A percentile compares a stretch with the other conserved stretches of the same genome.
phyloP scores from a whole-genome alignment of 306 rosid genomes.

The Crotalaria pallida region DNA sequence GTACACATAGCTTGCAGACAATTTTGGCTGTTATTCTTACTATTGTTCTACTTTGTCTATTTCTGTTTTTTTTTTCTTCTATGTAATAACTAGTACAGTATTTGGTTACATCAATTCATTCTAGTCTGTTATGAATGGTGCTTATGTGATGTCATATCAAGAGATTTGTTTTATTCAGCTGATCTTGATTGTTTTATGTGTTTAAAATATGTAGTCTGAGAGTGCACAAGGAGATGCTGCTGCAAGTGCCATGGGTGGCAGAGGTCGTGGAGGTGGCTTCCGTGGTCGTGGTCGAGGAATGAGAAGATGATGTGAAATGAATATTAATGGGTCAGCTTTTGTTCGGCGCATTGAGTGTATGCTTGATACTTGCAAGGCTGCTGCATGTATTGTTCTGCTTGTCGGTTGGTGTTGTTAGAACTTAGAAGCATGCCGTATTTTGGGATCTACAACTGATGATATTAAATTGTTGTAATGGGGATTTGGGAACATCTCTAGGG shows the following conservation, averaged over 20 bases:
- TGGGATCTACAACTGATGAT: constrained; percentile 1
- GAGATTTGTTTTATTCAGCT: not conserved
- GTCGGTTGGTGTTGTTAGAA: constrained; percentile 11
- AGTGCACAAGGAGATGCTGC: constrained; percentile 99
- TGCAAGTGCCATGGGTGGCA: constrained; percentile 95
- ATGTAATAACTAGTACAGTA: not conserved
- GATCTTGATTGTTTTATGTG: constrained; percentile 6
- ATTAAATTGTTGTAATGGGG: constrained; percentile 20
- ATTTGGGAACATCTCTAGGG: constrained; percentile 10
- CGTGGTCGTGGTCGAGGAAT: constrained; percentile 95
- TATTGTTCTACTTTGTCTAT: not conserved
- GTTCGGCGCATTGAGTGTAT: constrained; percentile 5
- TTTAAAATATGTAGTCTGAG: constrained; percentile 63
- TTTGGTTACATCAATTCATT: not conserved
- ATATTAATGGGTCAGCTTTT: not conserved
- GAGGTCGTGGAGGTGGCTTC: constrained; percentile 88
- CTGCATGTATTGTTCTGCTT: constrained; percentile 11
- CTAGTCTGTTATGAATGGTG: not conserved
- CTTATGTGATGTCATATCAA: not conserved
- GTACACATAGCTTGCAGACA: not conserved
- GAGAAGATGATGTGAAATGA: constrained; percentile 55
- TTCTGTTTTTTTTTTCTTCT: not conserved
- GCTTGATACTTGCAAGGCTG: not conserved
- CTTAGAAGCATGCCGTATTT: constrained; percentile 25
- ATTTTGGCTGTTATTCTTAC: not conserved